Evolutionary conservation across 2,329 filamentous ascomycete genomes (phyloP).

Genomic region (Botrytis deweyae): DNA sequence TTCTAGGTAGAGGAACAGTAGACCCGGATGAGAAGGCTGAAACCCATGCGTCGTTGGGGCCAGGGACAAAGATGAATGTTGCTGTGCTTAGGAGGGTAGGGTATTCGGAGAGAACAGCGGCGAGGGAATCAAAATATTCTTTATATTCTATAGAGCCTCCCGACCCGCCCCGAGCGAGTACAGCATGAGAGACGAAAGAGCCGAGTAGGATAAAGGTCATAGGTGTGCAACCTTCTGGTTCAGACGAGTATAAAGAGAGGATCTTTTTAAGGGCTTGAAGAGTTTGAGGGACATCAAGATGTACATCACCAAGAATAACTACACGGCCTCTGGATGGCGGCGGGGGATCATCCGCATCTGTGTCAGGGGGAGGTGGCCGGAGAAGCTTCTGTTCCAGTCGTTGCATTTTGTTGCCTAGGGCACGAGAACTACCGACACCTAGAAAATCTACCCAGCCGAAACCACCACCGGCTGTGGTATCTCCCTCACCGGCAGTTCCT

Average conservation of each 20-base stretch:
- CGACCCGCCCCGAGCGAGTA: conserved; percentile 66
- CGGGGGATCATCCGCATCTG: conserved; percentile 28
- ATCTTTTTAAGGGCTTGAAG: conserved; percentile 79
- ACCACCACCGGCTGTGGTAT: conserved; percentile 67
- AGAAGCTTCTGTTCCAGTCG: conserved; percentile 71
- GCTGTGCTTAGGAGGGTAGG: conserved; percentile 74
- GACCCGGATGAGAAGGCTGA: conserved; percentile 80
- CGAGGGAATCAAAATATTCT: conserved; percentile 88
- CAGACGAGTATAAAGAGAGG: conserved; percentile 68
- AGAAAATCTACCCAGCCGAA: conserved; percentile 98
- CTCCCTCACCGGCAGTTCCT: conserved; percentile 60
- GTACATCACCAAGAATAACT: conserved; percentile 81
- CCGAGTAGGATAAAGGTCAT: conserved; percentile 81
- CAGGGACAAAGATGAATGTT: conserved; percentile 90
- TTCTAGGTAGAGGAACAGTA: conserved; percentile 66
- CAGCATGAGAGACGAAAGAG: conserved; percentile 71
- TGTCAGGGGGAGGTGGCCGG: conserved; percentile 32
- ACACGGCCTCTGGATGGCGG: conserved; percentile 52
- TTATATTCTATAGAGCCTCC: conserved; percentile 94
- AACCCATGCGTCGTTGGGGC: conserved; percentile 96
- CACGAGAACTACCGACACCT: conserved; percentile 85
- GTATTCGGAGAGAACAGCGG: conserved; percentile 79
- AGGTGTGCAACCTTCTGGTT: conserved; percentile 64
- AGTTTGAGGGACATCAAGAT: conserved; percentile 80
- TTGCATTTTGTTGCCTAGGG: conserved; percentile 79